Base-by-base conservation (phyloP, 345 rosid genomes). In the Populus euphratica region DNA sequence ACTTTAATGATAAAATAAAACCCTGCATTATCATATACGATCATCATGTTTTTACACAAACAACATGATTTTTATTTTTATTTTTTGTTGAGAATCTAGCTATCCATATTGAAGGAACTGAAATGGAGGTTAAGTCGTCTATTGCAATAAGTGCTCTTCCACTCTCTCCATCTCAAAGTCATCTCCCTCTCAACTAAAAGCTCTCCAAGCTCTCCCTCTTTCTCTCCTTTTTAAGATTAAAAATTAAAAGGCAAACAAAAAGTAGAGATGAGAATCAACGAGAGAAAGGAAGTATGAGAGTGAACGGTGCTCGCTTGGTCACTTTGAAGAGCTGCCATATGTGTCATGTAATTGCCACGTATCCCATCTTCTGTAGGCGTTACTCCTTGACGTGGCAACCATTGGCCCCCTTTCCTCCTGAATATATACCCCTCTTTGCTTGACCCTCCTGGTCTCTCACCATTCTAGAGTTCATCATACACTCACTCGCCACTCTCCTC, bases 351-450 rank as follows among this genome's bases (percentile, higher is more conserved):
- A 41, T 61, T 2, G 86, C 88, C 96, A 91, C 93, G 91, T 88
- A 80, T 79, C 87, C 38, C 25, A 41, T 71, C 79, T 62, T 14
- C 83, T 69, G 68, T 77, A 72, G 75, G 11, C 83, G 78, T 78
- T 78, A 71, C 1, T 27, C 73, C 68, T 17, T 89, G 91, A 89
- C 91, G 91, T 85, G 92, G 82, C 89, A 83, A 11, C 86, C 91
- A 89, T 85, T 86, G 14, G 77, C 85, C 39, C 17, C 69, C 11
- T 78, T 50, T 52, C 33, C 81, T 31, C 62, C 85, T 80, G 38
- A 80, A 87, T 85, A 90, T 81, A 88, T 80, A 86, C 83, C 86
- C 38, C 62, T 2, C 29, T 6, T 0, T 47, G 17, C 12, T 41
- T 12, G 23, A 8, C 73, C 49, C 73, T 67, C 38, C 21, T 38